These are phyloP conservation scores for Lolium perenne DNA, from an alignment of 176 grass and related monocot genomes.

Conservation along the genomic window DNA sequence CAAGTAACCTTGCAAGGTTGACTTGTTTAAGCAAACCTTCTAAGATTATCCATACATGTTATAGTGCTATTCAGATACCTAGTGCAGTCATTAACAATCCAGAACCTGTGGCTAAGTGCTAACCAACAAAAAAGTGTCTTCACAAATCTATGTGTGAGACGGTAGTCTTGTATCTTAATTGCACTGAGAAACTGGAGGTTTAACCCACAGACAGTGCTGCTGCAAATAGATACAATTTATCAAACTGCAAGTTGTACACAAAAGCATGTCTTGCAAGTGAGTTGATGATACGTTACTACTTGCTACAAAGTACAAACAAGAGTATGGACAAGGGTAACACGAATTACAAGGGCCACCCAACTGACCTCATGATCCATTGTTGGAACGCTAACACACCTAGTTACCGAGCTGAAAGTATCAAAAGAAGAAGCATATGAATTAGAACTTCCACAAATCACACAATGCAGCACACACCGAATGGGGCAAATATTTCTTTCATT, in stretches of 20 bases:
- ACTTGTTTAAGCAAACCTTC: neutral
- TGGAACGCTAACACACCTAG: neutral
- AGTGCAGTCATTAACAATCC: neutral
- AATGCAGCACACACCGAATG: neutral
- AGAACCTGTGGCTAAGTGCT: neutral
- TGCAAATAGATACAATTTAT: neutral
- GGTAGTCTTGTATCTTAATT: neutral
- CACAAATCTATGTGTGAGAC: neutral
- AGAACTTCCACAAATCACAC: neutral
- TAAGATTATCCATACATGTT: neutral
- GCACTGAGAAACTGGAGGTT: neutral
- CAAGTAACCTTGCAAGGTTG: constrained; percentile 3
- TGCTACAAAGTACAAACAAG: neutral
- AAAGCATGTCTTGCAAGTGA: constrained; percentile 5
- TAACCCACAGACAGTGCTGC: neutral
- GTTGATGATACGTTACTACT: neutral
- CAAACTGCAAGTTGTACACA: neutral
- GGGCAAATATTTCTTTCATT: constrained; percentile 24
- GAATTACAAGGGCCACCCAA: constrained; percentile 12
- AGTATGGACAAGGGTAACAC: neutral
- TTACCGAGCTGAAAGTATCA: neutral
- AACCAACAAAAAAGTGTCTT: neutral
- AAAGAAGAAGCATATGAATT: constrained; percentile 16
- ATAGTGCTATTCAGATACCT: neutral
- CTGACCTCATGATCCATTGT: constrained; percentile 14